Base-by-base conservation (phyloP, 2,329 filamentous ascomycete genomes). In the Tolypocladium nubicola region DNA sequence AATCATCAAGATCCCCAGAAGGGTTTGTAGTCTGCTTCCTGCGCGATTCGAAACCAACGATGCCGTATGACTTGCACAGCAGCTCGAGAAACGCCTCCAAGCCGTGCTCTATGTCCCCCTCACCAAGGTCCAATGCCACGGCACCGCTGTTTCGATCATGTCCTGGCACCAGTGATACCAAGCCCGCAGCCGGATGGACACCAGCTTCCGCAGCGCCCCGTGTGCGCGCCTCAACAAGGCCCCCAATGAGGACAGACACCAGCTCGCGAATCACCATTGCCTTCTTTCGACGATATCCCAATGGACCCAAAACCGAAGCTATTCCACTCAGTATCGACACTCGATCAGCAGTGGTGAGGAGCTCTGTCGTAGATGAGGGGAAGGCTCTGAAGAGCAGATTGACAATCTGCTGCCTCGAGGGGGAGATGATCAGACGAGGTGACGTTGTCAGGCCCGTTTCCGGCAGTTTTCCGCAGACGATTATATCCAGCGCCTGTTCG, bases 201-300 rank as follows among this genome's bases (percentile, higher is more conserved):
- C 93, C 94, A 66, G 94, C 89, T 68, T 97, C 94, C n/a, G 94
- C 92, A 45, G 94, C 94, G 38, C 93, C 93, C 53, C 93, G 82
- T 52, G 95, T 97, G 43, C 94, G 83, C 19, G 94, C 94, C 71
- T 97, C 90, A 5, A 96, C 87, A 10, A 99, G 79, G 3, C 89
- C 91, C 39, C 86, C 87, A 55, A 95, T 89, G 45, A 97, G 78
- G 19, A 91, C 85, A 4, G 86, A 87, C 10, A 99, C 81, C 54
- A 97, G 79, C 66, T 97, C 91, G 64, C 89, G 86, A 65, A 96
- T 81, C 0, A 97, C 84, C 74, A 97, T 88, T 5, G 89, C 91
- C 71, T 95, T 96, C 73, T 97, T 97, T 58, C 94, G 83, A 59
- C 91, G 84, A 59, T 93, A 82, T 1, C 89, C 90, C 9, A 99